Base-by-base conservation (phyloP, 345 rosid genomes). In the Brassica carinata region DNA sequence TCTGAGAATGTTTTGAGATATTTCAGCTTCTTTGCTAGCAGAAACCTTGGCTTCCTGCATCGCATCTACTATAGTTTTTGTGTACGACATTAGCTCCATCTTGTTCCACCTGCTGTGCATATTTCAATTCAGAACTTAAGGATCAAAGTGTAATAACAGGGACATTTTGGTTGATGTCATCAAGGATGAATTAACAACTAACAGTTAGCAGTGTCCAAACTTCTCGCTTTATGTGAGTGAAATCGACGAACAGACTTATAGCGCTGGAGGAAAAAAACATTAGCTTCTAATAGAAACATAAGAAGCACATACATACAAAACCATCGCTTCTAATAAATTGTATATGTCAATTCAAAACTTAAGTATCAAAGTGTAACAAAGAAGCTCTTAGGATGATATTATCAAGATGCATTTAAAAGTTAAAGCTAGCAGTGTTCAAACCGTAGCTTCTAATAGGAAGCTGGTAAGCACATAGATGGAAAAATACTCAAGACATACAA, bases 51-150 rank as follows among this genome's bases (percentile, higher is more conserved):
- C 69, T 34, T 83, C 88, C 81, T 55, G 84, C 82, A 89, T 73
- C 67, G 88, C 84, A 77, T 82, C 85, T 58, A 78, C 73, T 8
- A 91, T 89, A 66, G 86, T 82, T 77, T 85, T 85, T 10, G 94
- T 83, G 78, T 85, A 79, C 8, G 90, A 83, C 80, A 85, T 72
- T 67, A 94, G 83, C 87, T 94, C 96, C 84, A 90, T 87, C 82
- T 84, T 92, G 86, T 79, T 90, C 77, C 85, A 74, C 88, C 97
- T 94, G 81, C 72, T 79, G 3, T 43, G 64, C 55, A 72, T 29
- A 73, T 74, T 17, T 8, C 64, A 72, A 3, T 29, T 33, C 45
- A 17, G 43, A 23, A 31, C 64, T 27, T 33, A 30, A 40, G 33
- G n/a, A 23, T 40, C 23, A 19, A 59, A 45, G 51, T 8, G 33